A percentile compares a stretch with the other conserved stretches of the same genome.
Conservation (phyloP, 495 filamentous ascomycete genomes). For the Cenococcum geophilum region DNA sequence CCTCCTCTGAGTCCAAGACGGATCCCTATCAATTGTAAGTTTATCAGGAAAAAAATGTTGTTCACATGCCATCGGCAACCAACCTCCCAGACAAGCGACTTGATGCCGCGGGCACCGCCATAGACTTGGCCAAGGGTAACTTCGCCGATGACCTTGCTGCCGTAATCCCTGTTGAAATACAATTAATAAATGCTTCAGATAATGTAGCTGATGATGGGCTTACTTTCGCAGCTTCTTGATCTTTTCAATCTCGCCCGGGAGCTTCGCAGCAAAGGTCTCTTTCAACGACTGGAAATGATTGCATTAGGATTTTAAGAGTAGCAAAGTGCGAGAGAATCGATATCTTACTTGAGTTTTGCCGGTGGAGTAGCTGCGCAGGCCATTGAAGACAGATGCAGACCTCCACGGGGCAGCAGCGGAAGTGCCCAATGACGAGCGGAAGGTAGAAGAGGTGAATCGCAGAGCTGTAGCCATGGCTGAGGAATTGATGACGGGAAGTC, state of each 20-base stretch:
- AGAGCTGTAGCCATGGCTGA: conserved; percentile 70
- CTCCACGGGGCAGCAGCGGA: conserved; percentile 50
- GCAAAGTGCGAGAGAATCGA: conserved; percentile 8
- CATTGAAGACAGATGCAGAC: conserved; percentile 65
- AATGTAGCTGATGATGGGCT: conserved; percentile 30
- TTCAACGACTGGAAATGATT: conserved; percentile 70
- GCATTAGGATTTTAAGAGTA: conserved; percentile 25
- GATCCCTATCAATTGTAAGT: conserved; percentile 57
- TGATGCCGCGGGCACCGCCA: conserved; percentile 97
- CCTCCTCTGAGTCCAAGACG: conserved; percentile 95
- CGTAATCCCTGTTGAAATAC: conserved; percentile 62
- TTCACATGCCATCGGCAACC: conserved; percentile 22
- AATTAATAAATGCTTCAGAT: conserved; percentile 26
- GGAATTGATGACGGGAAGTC: conserved; percentile 30
- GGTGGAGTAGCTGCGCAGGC: conserved; percentile 80
- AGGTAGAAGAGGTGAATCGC: conserved; percentile 65
- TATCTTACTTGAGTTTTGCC: conserved; percentile 70
- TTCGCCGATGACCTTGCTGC: conserved; percentile 91
- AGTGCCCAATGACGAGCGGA: conserved; percentile 64
- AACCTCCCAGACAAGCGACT: conserved; percentile 94
- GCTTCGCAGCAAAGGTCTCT: conserved; percentile 92
- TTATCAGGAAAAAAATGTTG: conserved; percentile 6
- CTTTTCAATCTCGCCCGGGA: conserved; percentile 95
- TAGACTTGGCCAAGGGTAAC: conserved; percentile 99
- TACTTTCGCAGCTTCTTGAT: conserved; percentile 97